These are phyloP conservation scores for Coniosporium tulheliwenetii DNA, from an alignment of 2,329 filamentous ascomycete species.

Conservation along the genomic window DNA sequence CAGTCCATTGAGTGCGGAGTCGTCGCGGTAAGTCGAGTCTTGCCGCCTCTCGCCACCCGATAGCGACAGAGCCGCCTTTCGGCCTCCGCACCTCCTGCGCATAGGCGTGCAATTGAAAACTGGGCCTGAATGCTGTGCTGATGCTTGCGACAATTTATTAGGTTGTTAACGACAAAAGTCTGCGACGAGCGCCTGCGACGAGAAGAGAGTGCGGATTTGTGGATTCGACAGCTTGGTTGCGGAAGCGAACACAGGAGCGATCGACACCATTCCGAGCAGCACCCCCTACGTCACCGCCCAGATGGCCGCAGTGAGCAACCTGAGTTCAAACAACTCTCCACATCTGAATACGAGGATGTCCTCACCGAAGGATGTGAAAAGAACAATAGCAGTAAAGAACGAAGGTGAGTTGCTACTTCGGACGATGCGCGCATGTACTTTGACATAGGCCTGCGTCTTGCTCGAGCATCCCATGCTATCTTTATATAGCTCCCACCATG, in stretches of 20 bases:
- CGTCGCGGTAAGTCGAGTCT: neutral
- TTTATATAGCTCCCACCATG: neutral
- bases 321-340: constrained; percentile 17
- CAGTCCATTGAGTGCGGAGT: neutral
- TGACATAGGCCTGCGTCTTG: neutral
- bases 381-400: constrained; percentile 12
- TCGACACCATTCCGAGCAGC: constrained; percentile 7
- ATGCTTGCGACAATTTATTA: neutral
- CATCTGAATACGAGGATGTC: constrained; percentile 19
- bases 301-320: constrained; percentile 18
- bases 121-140: neutral
- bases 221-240: neutral
- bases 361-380: constrained; percentile 20
- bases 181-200: neutral
- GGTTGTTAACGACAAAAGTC: neutral
- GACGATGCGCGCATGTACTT: neutral
- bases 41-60: neutral
- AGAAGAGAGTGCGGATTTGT: neutral
- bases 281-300: constrained; percentile 17
- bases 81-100: neutral
- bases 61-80: neutral
- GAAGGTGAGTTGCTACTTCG: constrained; percentile 15
- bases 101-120: neutral
- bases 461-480: neutral
- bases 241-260: constrained; percentile 2